Evolutionary conservation across 108 stramenopile genomes (phyloP).

Genomic region (Fistulifera solaris): DNA sequence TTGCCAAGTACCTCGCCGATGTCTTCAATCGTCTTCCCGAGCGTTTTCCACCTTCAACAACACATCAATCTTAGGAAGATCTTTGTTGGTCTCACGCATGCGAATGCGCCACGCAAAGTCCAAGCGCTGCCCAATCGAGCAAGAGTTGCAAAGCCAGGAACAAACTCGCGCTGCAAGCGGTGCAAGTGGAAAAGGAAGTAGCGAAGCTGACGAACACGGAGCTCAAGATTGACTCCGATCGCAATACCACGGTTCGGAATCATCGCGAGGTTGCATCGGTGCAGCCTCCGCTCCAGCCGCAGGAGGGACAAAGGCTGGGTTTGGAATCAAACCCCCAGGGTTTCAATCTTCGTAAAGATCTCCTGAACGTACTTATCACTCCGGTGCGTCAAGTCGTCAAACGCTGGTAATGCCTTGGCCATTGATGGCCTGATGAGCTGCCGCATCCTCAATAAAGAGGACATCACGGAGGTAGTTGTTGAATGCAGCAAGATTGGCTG

Average conservation of each 20-base stretch:
- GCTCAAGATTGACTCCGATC: neutral
- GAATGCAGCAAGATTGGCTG: neutral
- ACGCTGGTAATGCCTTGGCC: constrained; percentile 3
- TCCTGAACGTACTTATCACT: constrained; percentile 6
- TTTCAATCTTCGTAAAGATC: constrained; percentile 3
- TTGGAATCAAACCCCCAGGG: constrained; percentile 10
- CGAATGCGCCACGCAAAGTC: neutral
- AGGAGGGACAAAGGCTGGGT: neutral
- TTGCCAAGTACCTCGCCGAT: neutral
- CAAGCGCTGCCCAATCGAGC: neutral
- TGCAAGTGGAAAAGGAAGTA: constrained; percentile 5
- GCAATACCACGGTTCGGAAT: neutral
- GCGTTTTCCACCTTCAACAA: neutral
- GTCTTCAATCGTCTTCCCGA: neutral
- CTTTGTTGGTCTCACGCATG: neutral
- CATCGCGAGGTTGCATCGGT: neutral
- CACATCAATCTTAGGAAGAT: neutral
- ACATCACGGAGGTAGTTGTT: neutral
- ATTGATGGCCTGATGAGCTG: neutral
- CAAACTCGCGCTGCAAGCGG: constrained; percentile 3
- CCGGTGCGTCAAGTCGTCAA: constrained; percentile 1
- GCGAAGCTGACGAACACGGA: constrained; percentile 1
- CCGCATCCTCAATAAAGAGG: neutral
- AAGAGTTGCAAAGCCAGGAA: neutral
- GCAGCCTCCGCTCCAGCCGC: neutral